These are phyloP conservation scores for Cryptosporidium sp. DNA, from an alignment of 169 alveolate species.

Conservation along the genomic window DNA sequence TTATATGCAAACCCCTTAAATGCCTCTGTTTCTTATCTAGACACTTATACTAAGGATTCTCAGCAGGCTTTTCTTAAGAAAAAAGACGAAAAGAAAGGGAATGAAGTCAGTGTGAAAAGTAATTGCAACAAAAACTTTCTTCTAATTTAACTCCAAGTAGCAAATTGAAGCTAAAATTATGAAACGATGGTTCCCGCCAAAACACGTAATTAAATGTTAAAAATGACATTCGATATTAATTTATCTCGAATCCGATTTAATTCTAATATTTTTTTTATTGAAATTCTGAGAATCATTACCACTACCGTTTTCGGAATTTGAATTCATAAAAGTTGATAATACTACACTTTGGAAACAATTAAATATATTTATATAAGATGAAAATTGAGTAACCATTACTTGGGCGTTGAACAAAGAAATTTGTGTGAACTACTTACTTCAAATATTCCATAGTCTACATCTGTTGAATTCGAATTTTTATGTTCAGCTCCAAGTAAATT, in stretches of 20 bases:
- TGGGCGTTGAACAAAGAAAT: not conserved
- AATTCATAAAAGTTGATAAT: too few species aligned
- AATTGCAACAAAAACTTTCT: too few species aligned
- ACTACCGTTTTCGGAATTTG: not conserved
- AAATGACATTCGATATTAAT: not conserved
- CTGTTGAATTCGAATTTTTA: not conserved
- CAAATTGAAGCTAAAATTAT: not conserved
- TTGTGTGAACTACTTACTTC: not conserved
- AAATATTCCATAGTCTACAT: not conserved
- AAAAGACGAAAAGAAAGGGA: too few species aligned
- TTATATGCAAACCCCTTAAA: too few species aligned
- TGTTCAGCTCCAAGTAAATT: not conserved
- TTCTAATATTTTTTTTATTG: too few species aligned
- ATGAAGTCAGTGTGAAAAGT: too few species aligned
- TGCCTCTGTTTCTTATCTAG: too few species aligned
- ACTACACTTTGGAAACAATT: not conserved
- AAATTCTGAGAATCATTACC: not conserved
- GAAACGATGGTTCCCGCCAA: not conserved
- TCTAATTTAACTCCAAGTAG: too few species aligned
- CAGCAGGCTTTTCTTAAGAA: too few species aligned
- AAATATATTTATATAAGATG: not conserved
- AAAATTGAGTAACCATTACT: not conserved
- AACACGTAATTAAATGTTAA: not conserved
- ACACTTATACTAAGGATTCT: too few species aligned
- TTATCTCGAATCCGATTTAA: not conserved